Base-by-base conservation (phyloP, 495 filamentous ascomycete species). In the Copromyces sp. region DNA sequence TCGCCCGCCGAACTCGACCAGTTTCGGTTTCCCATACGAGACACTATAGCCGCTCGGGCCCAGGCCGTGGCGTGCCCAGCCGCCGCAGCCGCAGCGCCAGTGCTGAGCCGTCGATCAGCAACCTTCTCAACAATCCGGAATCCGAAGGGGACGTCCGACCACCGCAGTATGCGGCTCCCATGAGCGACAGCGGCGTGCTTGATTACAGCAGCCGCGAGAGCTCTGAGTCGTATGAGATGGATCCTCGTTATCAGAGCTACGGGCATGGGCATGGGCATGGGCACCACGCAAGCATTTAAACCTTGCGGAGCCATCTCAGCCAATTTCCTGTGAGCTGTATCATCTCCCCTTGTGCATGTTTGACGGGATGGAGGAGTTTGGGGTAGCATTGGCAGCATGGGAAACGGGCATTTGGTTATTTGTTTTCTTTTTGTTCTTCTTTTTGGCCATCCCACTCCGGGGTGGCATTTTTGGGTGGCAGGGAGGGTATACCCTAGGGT, bases 111-210 rank as follows among this genome's bases (percentile, higher is more conserved):
- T 78, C 53, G 3, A 35, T 32, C 9, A 70, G 70, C 45, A 79
- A 77, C 3, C 70, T 74, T 74, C 16, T 42, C 74, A 17, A 75
- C 77, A 8, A 77, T 75, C 37, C 77, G 78, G 74, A 65, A 65
- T 65, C 53, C 17, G 53, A 61, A 73, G 39, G 70, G 70, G 69
- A 78, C 78, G 20, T 82, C 80, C 72, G 78, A 81, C 6, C 61
- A 45, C 40, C 78, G 73, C 38, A 69, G 37, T 42, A 76, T 65
- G 53, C 71, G 70, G 69, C 72, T 14, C 76, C 75, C 8, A 73
- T 78, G n/a, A 85, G 83, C 73, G 84, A 85, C 39, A 78, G 78
- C 68, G 83, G 75, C 72, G 53, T 71, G 4, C 81, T 76, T 70
- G 78, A 79, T 44, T 81, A 83, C 39, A 76, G 77, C 42, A 77